A percentile compares a stretch with the other conserved stretches of the same genome.
These are phyloP conservation scores for Capsella rubella DNA, from an alignment of 441 rosid genomes.

Conservation along the genomic window DNA sequence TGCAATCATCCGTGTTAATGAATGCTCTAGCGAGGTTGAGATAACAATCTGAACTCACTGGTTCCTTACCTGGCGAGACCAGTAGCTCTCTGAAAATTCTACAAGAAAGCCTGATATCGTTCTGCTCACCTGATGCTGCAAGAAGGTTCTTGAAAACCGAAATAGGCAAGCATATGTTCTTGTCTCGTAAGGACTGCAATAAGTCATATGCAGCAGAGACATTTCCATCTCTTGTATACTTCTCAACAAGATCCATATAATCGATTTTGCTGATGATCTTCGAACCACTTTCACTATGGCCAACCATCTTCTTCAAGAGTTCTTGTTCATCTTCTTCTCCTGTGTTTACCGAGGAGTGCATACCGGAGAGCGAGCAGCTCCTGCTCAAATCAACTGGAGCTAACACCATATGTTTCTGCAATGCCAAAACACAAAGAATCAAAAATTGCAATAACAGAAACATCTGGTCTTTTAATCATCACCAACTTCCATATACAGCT, in stretches of 20 bases:
- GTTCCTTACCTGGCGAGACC: constrained; percentile 42
- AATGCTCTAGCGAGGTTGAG: constrained; percentile 67
- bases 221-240: constrained; percentile 60
- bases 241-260: constrained; percentile 39
- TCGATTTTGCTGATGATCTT: constrained; percentile 45
- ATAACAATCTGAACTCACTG: constrained; percentile 62
- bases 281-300: constrained; percentile 32
- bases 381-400: constrained; percentile 49
- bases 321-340: constrained; percentile 46
- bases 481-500: not conserved
- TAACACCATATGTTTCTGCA: constrained; percentile 60
- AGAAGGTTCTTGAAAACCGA: constrained; percentile 45
- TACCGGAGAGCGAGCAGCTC: constrained; percentile 40
- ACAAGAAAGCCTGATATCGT: constrained; percentile 54
- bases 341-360: constrained; percentile 47
- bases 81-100: constrained; percentile 61
- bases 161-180: constrained; percentile 49
- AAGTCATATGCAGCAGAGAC: constrained; percentile 57
- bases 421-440: constrained; percentile 32
- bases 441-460: not conserved
- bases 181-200: constrained; percentile 51
- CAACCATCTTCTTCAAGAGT: constrained; percentile 46
- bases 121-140: constrained; percentile 43
- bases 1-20: constrained; percentile 48
- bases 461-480: not conserved